Percentiles rank a stretch among this genome's conserved stretches.
Conservation (phyloP, 176 grass and related monocot genomes). For the Ananas comosus region DNA sequence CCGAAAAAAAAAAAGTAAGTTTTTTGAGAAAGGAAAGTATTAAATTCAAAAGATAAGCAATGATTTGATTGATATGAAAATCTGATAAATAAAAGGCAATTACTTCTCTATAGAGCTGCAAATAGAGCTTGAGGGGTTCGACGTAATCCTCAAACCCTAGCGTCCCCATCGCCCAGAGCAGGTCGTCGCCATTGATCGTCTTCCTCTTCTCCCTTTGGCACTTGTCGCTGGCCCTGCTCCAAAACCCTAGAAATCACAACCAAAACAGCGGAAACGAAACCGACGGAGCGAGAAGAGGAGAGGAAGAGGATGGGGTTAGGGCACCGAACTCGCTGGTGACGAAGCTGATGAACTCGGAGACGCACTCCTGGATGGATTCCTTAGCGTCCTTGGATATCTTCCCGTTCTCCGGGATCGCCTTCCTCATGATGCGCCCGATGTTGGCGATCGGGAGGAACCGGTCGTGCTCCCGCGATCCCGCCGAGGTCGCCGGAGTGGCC, state of each 20-base stretch:
- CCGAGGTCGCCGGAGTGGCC: not conserved
- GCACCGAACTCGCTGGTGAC: slow-evolving; percentile 58
- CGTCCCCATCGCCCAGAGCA: slow-evolving; percentile 54
- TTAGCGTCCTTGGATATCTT: slow-evolving; percentile 81
- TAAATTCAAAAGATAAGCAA: slow-evolving; percentile 7
- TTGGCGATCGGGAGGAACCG: slow-evolving; percentile 70
- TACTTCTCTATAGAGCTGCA: slow-evolving; percentile 62
- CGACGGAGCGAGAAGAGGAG: not conserved
- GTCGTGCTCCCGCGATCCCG: slow-evolving; percentile 42
- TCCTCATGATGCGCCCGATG: slow-evolving; percentile 65
- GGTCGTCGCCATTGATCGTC: slow-evolving; percentile 66
- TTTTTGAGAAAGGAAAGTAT: not conserved
- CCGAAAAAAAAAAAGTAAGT: slow-evolving; percentile 10
- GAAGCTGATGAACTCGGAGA: slow-evolving; percentile 84
- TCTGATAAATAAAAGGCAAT: not conserved
- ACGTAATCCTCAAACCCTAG: slow-evolving; percentile 71
- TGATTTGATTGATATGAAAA: slow-evolving; percentile 1
- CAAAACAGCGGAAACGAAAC: not conserved
- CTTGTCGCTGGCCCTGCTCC: slow-evolving; percentile 63
- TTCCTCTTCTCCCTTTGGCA: slow-evolving; percentile 77
- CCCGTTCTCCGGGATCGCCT: slow-evolving; percentile 63
- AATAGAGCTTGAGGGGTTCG: slow-evolving; percentile 57
- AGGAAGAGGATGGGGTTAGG: not conserved
- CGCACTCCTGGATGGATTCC: slow-evolving; percentile 72
- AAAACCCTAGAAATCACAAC: slow-evolving; percentile 6